Evolutionary conservation across 345 rosid genomes (phyloP).

Genomic region (Brassica cretica): DNA sequence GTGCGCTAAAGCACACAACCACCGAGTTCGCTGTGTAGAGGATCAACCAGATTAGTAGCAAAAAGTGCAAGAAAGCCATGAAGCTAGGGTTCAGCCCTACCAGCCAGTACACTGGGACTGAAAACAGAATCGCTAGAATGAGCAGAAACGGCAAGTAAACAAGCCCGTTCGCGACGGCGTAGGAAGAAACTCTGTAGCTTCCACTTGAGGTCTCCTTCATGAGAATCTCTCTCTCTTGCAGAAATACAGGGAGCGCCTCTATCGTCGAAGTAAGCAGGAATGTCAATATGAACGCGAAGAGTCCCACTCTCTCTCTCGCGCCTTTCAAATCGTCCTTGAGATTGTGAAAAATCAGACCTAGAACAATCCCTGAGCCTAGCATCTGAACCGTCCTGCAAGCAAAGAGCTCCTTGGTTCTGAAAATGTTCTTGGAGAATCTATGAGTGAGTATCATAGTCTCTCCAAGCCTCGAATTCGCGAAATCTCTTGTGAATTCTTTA

Average conservation of each 20-base stretch:
- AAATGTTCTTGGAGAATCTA: constrained; percentile 89
- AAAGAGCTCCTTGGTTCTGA: constrained; percentile 81
- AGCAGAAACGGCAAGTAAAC: constrained; percentile 93
- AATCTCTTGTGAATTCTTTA: constrained; percentile 46
- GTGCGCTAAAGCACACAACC: constrained; percentile 89
- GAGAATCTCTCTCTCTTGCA: constrained; percentile 91
- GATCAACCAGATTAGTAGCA: constrained; percentile 84
- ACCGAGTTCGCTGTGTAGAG: constrained; percentile 96
- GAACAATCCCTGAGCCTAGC: constrained; percentile 76
- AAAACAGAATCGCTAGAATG: constrained; percentile 67
- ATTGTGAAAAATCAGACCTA: constrained; percentile 81
- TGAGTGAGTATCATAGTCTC: constrained; percentile 78
- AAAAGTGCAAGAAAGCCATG: constrained; percentile 67
- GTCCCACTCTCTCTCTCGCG: constrained; percentile 85
- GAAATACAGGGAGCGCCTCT: constrained; percentile 86
- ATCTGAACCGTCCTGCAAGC: constrained; percentile 81
- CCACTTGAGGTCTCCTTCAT: constrained; percentile 88
- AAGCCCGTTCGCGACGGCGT: constrained; percentile 78
- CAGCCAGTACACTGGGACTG: constrained; percentile 82
- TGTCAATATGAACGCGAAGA: constrained; percentile 86
- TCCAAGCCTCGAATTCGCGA: constrained; percentile 63
- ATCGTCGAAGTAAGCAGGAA: constrained; percentile 81
- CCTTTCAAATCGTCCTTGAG: constrained; percentile 61
- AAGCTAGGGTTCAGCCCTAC: constrained; percentile 73
- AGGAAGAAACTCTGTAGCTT: constrained; percentile 85